phyloP scores from a whole-genome alignment of 2,329 filamentous ascomycete genomes.

The Colletotrichum sansevieriae region DNA sequence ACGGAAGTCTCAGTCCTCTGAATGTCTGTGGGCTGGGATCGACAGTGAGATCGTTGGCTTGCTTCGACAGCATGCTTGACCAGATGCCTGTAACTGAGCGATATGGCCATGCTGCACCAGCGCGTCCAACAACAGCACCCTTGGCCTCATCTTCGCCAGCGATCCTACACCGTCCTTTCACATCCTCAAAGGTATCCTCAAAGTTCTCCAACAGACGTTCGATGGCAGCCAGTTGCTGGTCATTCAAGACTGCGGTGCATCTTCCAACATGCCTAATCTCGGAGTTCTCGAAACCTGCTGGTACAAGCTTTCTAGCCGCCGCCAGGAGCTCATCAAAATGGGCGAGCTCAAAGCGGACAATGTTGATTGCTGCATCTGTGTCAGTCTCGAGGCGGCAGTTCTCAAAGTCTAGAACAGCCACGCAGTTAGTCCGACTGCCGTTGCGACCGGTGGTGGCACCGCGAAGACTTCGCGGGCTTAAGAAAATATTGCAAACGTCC shows the following conservation, averaged over 20 bases:
- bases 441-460: conserved; percentile 4
- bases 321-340: neutral
- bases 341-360: neutral
- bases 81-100: neutral
- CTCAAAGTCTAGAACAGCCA: neutral
- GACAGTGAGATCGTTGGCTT: neutral
- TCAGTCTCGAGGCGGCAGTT: neutral
- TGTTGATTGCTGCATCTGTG: neutral
- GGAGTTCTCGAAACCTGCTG: neutral
- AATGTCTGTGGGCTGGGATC: neutral
- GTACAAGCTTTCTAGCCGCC: neutral
- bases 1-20: neutral
- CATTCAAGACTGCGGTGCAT: neutral
- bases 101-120: neutral
- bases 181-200: neutral
- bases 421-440: neutral
- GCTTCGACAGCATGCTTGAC: neutral
- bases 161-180: neutral
- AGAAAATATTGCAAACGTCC: too few relatives aligned
- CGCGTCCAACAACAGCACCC: neutral
- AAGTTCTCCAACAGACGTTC: neutral
- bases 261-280: neutral
- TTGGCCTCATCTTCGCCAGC: neutral
- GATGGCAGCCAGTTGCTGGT: neutral
- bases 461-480: neutral